Evolutionary conservation across 129 eudicot species (phyloP).

Genomic region (Flaveria brownii): DNA sequence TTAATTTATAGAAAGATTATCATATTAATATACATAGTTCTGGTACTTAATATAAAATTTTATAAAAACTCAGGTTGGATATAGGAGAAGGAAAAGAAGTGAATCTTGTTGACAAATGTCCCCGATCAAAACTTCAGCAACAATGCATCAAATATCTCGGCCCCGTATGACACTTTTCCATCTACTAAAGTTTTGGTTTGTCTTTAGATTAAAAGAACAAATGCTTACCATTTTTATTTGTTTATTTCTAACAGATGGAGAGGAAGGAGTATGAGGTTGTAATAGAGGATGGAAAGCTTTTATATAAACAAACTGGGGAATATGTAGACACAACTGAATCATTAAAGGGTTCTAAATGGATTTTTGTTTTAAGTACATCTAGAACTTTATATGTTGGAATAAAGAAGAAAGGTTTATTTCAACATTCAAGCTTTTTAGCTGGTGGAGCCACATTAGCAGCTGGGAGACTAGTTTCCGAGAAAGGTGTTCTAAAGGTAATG

Average conservation of each 20-base stretch:
- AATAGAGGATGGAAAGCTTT: constrained; percentile 73
- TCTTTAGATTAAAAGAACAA: neutral
- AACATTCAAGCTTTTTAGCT: constrained; percentile 96
- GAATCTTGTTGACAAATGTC: constrained; percentile 74
- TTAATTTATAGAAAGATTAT: neutral
- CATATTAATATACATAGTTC: neutral
- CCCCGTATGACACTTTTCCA: constrained; percentile 57
- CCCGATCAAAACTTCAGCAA: constrained; percentile 84
- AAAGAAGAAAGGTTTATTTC: constrained; percentile 87
- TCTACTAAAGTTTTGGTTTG: neutral
- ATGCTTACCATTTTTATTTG: neutral
- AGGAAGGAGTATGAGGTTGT: constrained; percentile 73
- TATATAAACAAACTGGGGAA: constrained; percentile 63
- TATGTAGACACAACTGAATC: constrained; percentile 54
- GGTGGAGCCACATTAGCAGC: constrained; percentile 98
- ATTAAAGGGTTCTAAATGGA: constrained; percentile 79
- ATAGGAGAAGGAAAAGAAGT: constrained; percentile 97
- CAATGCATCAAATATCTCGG: constrained; percentile 99
- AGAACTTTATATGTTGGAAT: constrained; percentile 77
- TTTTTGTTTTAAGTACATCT: constrained; percentile 91
- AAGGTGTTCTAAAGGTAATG: constrained; percentile 76
- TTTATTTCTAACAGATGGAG: constrained; percentile 60
- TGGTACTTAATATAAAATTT: neutral
- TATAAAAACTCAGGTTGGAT: constrained; percentile 63
- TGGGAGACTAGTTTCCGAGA: constrained; percentile 77